Conservation (phyloP, 2,329 filamentous ascomycete genomes). For the Kalmusia sp. region DNA sequence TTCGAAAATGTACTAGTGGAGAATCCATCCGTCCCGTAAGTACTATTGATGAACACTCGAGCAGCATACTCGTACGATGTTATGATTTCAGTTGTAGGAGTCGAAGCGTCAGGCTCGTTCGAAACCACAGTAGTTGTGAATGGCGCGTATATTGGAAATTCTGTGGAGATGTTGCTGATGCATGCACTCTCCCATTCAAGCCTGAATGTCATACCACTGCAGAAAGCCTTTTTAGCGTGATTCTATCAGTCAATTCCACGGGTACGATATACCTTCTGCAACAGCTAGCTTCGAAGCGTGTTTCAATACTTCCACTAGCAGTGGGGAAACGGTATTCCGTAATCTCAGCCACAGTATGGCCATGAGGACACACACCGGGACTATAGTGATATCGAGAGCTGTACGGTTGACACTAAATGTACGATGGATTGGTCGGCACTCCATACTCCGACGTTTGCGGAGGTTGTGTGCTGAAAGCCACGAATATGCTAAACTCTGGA, state of each 20-base stretch:
- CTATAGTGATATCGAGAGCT: background rate
- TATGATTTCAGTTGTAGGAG: background rate
- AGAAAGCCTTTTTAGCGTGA: background rate
- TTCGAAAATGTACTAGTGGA: background rate
- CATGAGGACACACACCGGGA: constrained; percentile 2
- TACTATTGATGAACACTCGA: background rate
- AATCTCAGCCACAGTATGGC: constrained; percentile 4
- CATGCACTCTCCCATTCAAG: background rate
- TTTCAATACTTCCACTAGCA: background rate
- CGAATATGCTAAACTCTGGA: background rate
- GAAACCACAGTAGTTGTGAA: background rate
- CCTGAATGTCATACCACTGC: constrained; percentile 1
- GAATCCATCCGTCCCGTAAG: background rate
- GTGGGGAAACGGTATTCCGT: background rate
- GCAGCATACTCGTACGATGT: background rate
- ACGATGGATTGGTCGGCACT: background rate
- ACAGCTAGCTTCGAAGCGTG: background rate
- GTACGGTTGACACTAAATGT: constrained; percentile 1
- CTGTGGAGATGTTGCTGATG: background rate
- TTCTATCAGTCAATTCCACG: background rate
- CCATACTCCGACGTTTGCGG: background rate
- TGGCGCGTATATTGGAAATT: background rate
- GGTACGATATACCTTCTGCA: background rate
- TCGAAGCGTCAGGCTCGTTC: too few species aligned
- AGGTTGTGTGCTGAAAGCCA: background rate